Evolutionary conservation across 495 filamentous ascomycete genomes (phyloP).

Genomic region (Daldinia concentrica): DNA sequence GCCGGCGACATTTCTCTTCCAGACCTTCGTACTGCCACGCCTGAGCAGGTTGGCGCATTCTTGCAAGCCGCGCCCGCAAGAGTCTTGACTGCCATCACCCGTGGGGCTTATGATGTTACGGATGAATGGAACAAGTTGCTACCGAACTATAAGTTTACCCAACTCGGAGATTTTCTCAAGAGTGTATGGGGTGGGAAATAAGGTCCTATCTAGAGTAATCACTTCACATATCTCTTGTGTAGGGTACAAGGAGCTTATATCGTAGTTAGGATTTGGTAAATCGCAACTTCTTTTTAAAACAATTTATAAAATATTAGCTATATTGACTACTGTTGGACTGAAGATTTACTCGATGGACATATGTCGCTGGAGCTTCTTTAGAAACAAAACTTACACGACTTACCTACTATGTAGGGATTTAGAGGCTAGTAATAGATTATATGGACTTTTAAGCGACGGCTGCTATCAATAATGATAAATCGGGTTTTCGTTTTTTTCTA

Average conservation of each 20-base stretch:
- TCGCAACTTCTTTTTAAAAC: not conserved
- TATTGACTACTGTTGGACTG: not conserved
- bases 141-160: constrained; percentile 60
- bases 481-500: too few species aligned
- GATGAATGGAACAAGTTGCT: constrained; percentile 63
- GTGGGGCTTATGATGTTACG: constrained; percentile 51
- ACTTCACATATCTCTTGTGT: too few species aligned
- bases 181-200: constrained; percentile 55
- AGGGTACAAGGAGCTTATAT: not conserved
- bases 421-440: too few species aligned
- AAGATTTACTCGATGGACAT: not conserved
- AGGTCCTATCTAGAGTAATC: not conserved
- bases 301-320: not conserved
- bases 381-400: too few species aligned
- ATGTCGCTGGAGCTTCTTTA: too few species aligned
- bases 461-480: too few species aligned
- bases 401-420: too few species aligned
- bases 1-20: constrained; percentile 49
- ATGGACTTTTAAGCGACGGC: too few species aligned
- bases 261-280: not conserved
- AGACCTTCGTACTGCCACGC: constrained; percentile 54
- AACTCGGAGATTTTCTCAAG: constrained; percentile 56
- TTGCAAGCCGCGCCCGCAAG: constrained; percentile 42
- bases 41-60: constrained; percentile 48
- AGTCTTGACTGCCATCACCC: constrained; percentile 50